phyloP scores from a whole-genome alignment of 495 filamentous ascomycete genomes.

The Choiromyces venosus region DNA sequence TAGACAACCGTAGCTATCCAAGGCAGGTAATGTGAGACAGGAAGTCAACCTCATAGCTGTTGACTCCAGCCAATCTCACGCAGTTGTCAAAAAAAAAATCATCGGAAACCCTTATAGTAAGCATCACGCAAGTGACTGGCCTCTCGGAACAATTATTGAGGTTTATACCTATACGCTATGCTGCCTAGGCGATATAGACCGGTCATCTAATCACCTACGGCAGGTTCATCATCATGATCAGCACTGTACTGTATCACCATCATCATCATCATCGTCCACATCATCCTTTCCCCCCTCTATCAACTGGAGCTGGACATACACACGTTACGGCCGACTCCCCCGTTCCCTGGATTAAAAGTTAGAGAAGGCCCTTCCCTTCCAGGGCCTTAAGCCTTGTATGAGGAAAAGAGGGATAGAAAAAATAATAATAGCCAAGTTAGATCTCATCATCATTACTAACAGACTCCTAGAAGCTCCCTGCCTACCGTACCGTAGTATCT shows the following conservation, averaged over 20 bases:
- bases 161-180: not conserved
- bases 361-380: not conserved
- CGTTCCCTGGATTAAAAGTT: not conserved
- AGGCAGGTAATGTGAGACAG: not conserved
- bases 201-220: not conserved
- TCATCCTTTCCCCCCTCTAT: not conserved
- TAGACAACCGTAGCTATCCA: no score
- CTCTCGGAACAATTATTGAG: not conserved
- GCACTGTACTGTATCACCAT: not conserved
- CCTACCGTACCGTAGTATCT: not conserved
- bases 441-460: not conserved
- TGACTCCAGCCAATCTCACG: not conserved
- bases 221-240: not conserved
- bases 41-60: not conserved
- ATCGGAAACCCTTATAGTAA: not conserved
- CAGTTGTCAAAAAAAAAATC: not conserved
- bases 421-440: not conserved
- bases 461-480: not conserved
- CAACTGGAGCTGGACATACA: no score
- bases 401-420: not conserved
- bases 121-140: not conserved
- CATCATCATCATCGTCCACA: not conserved
- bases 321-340: not conserved
- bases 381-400: not conserved
- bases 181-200: not conserved